Evolutionary conservation across 1,284 basidiomycete genomes (phyloP).

Genomic region (Malassezia globosa): DNA sequence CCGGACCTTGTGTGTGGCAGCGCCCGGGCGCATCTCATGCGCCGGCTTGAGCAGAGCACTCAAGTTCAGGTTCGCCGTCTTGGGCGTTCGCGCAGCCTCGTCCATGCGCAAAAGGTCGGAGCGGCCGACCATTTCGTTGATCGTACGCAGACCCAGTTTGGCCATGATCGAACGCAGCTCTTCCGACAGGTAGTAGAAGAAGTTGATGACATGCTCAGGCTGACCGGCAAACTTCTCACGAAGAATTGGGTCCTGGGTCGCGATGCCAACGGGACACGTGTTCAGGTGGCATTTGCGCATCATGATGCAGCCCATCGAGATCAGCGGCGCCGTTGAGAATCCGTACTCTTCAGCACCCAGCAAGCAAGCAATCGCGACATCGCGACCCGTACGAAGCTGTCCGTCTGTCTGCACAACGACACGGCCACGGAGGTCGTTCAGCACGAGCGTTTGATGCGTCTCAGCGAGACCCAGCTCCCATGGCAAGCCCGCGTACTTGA

Average conservation of each 20-base stretch:
- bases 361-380: conserved; percentile 38
- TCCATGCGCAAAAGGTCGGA: conserved; percentile 37
- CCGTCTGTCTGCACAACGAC: conserved; percentile 42
- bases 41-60: conserved; percentile 38
- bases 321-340: conserved; percentile 40
- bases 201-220: conserved; percentile 43
- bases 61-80: conserved; percentile 36
- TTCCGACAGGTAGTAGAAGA: conserved; percentile 41
- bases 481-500: conserved; percentile 44
- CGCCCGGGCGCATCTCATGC: conserved; percentile 41
- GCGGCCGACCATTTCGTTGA: conserved; percentile 44
- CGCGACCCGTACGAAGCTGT: conserved; percentile 36
- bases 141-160: conserved; percentile 38
- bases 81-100: conserved; percentile 31
- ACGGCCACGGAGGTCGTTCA: conserved; percentile 43
- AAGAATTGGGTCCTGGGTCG: conserved; percentile 39
- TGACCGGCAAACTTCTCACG: conserved; percentile 41
- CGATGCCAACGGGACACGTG: conserved; percentile 37
- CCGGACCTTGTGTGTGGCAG: conserved; percentile 43
- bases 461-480: conserved; percentile 45
- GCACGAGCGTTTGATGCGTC: conserved; percentile 41
- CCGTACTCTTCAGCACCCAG: conserved; percentile 42
- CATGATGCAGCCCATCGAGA: conserved; percentile 42
- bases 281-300: conserved; percentile 30
- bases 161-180: conserved; percentile 41